phyloP scores from a whole-genome alignment of 163 green algal species.

The Scenedesmus sp. region DNA sequence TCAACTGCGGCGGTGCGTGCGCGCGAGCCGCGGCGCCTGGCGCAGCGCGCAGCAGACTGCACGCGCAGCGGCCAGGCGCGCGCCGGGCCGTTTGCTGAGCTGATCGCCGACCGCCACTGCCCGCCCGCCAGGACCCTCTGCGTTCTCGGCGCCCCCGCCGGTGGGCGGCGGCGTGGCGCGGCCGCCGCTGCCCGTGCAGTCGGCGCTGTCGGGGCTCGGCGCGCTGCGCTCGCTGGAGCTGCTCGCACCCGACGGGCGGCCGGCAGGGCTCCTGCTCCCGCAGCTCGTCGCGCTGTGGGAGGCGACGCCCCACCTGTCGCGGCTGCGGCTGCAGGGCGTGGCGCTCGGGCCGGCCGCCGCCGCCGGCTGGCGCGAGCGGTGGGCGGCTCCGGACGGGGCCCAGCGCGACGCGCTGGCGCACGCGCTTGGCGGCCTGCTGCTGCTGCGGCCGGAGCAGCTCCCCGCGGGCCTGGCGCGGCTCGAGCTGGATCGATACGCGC shows the following conservation, averaged over 20 bases:
- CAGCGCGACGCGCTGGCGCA: too few relatives aligned
- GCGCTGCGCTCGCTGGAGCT: background rate
- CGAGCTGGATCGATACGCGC: constrained; percentile 16
- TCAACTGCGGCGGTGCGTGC: constrained; percentile 16
- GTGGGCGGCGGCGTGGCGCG: background rate
- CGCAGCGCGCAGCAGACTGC: background rate
- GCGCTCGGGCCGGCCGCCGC: too few relatives aligned
- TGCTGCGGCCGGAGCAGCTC: background rate
- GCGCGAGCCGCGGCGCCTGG: background rate
- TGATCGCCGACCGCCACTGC: background rate
- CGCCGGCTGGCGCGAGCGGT: too few relatives aligned
- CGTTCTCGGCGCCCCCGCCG: background rate
- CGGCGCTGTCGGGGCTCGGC: background rate
- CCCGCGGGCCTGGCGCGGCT: constrained; percentile 1
- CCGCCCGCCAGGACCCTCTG: background rate
- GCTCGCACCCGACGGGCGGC: background rate
- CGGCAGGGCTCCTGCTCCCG: constrained; percentile 1
- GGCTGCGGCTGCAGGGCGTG: constrained; percentile 2
- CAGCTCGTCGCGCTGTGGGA: background rate
- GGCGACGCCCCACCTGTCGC: constrained; percentile 9
- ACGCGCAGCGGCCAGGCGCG: background rate
- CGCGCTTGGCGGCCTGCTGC: too few relatives aligned
- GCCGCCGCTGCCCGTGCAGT: background rate
- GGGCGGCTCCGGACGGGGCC: too few relatives aligned
- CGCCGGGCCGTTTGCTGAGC: background rate